Conservation (phyloP, 31 red algal genomes). For the Pterothamnion heteromorphum region DNA sequence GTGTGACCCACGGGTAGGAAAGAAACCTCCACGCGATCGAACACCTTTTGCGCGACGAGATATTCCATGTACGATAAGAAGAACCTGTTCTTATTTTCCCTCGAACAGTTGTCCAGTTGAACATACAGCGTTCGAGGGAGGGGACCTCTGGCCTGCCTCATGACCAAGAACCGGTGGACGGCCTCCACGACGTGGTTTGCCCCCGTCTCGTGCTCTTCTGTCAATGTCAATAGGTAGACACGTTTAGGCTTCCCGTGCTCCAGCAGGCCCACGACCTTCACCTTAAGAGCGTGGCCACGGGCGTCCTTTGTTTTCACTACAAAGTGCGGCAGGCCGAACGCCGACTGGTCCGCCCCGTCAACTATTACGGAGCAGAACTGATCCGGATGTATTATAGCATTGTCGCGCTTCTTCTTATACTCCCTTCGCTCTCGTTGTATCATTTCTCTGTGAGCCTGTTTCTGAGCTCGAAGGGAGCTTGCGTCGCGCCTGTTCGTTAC, state of each 20-base stretch:
- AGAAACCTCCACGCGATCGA: background rate
- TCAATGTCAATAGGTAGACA: background rate
- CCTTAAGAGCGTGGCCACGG: background rate
- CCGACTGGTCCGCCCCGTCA: too few relatives aligned
- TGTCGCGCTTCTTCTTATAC: background rate
- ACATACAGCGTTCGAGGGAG: background rate
- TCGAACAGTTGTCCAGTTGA: too few relatives aligned
- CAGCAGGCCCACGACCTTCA: background rate
- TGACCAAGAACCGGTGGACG: background rate
- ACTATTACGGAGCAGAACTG: background rate
- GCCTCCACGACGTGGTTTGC: background rate
- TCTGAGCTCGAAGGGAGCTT: background rate
- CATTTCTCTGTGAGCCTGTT: background rate
- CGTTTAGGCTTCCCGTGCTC: background rate
- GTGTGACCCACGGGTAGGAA: background rate
- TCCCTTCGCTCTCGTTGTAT: background rate
- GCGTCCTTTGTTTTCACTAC: background rate
- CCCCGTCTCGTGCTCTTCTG: background rate
- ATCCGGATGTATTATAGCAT: background rate
- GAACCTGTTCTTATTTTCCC: background rate
- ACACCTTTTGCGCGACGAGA: background rate
- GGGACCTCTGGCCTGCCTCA: background rate
- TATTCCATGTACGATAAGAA: background rate
- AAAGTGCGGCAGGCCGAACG: too few relatives aligned
- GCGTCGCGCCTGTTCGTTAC: background rate